These are phyloP conservation scores for Oldenlandia corymbosa DNA, from an alignment of 257 asterid species.

Conservation along the genomic window DNA sequence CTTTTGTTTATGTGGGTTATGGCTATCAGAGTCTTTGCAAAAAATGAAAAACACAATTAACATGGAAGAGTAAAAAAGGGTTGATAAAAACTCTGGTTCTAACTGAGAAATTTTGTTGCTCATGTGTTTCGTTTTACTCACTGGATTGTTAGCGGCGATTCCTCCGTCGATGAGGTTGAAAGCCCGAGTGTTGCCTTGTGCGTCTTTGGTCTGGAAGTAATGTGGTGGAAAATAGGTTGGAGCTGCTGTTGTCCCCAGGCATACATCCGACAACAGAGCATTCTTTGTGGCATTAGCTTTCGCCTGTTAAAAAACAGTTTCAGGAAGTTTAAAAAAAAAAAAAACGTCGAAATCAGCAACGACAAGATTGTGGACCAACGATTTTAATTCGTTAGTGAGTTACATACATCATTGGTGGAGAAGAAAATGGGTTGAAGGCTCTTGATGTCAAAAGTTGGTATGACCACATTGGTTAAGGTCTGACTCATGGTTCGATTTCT, in stretches of 20 bases:
- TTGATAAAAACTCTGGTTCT: too few relatives aligned
- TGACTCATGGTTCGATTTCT: constrained; percentile 32
- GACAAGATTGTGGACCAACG: too few relatives aligned
- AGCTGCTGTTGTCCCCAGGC: constrained; percentile 60
- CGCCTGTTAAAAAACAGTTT: constrained; percentile 31
- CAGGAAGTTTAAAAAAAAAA: not conserved
- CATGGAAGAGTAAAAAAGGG: too few relatives aligned
- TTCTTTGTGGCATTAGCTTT: constrained; percentile 31
- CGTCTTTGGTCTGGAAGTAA: constrained; percentile 43
- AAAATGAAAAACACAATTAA: too few relatives aligned
- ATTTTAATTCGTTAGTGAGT: not conserved
- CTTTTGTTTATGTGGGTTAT: constrained; percentile 50
- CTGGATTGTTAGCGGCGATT: constrained; percentile 64
- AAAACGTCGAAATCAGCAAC: not conserved
- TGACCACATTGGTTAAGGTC: constrained; percentile 37
- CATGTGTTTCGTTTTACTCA: constrained; percentile 14
- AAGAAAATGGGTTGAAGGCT: constrained; percentile 37
- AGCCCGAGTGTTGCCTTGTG: constrained; percentile 20
- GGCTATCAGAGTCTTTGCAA: constrained; percentile 50
- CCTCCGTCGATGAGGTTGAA: constrained; percentile 63
- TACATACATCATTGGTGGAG: constrained; percentile 20
- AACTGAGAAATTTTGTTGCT: too few relatives aligned
- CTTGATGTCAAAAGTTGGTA: constrained; percentile 52
- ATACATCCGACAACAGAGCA: constrained; percentile 46
- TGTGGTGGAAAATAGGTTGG: constrained; percentile 61